phyloP scores from a whole-genome alignment of 768 basidiomycete species.

The Lentinula lateritia region DNA sequence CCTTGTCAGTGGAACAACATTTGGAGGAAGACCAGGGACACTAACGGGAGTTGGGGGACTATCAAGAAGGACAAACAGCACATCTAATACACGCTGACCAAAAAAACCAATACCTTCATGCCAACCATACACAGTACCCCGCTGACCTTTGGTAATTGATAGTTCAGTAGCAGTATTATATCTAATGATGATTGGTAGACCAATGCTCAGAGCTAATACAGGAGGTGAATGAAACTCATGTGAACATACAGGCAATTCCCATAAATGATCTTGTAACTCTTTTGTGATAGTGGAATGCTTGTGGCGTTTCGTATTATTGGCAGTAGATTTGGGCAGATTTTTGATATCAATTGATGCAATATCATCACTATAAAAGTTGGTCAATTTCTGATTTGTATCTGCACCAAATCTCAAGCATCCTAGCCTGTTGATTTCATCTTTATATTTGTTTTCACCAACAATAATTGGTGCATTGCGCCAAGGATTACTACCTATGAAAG shows the following conservation, averaged over 20 bases:
- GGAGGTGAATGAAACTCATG: conserved; percentile 21
- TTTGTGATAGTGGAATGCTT: neutral
- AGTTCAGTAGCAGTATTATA: conserved; percentile 27
- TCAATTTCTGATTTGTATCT: conserved; percentile 17
- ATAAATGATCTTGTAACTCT: conserved; percentile 13
- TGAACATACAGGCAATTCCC: conserved; percentile 17
- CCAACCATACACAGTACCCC: conserved; percentile 24
- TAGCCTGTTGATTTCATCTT: conserved; percentile 26
- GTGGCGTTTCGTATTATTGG: neutral
- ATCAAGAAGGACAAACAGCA: conserved; percentile 20
- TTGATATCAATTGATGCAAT: neutral
- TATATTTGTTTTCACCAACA: conserved; percentile 21
- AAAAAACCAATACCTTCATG: neutral
- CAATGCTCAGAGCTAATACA: conserved; percentile 23
- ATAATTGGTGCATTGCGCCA: conserved; percentile 29
- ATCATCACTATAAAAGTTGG: conserved; percentile 20
- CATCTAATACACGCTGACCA: conserved; percentile 17
- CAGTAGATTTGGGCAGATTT: no score
- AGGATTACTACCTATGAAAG: conserved; percentile 24
- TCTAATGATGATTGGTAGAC: conserved; percentile 26
- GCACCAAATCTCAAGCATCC: conserved; percentile 23
- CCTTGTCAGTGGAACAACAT: conserved; percentile 23
- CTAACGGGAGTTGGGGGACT: conserved; percentile 18
- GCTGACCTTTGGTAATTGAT: conserved; percentile 27
- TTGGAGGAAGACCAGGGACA: conserved; percentile 19